phyloP scores from a whole-genome alignment of 1,284 basidiomycete species.

The Mycosarcoma maydis region DNA sequence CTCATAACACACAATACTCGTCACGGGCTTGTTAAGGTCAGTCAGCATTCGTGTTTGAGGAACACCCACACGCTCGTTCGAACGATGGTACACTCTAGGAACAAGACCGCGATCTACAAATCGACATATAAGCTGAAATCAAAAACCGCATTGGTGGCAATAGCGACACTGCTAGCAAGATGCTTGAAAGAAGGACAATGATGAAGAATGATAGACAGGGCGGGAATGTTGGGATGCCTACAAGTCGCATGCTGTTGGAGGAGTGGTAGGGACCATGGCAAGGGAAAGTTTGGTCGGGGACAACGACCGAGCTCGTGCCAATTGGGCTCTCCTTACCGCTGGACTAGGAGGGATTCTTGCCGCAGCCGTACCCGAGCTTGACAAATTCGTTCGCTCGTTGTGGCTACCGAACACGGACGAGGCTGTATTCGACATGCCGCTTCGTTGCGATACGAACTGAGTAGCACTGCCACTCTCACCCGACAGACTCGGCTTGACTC shows the following conservation, averaged over 20 bases:
- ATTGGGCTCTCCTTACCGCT: conserved; percentile 40
- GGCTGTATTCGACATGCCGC: conserved; percentile 1
- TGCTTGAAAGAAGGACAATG: too few relatives aligned
- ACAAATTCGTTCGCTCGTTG: not conserved
- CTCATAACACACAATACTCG: too few relatives aligned
- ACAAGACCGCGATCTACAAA: too few relatives aligned
- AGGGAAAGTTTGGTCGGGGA: conserved; percentile 11
- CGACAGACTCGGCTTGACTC: not conserved
- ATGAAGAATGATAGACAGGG: too few relatives aligned
- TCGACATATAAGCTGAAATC: too few relatives aligned
- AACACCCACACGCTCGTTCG: too few relatives aligned
- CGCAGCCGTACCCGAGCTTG: not conserved
- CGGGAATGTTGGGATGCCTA: too few relatives aligned
- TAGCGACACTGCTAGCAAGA: too few relatives aligned
- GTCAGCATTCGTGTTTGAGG: too few relatives aligned
- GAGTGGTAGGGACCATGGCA: not conserved
- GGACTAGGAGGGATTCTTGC: conserved; percentile 37
- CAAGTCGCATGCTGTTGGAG: not conserved
- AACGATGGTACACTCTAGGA: too few relatives aligned
- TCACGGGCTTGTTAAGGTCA: too few relatives aligned
- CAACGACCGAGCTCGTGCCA: conserved; percentile 34
- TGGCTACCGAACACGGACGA: conserved; percentile 1
- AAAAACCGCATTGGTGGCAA: too few relatives aligned
- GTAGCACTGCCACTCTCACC: not conserved
- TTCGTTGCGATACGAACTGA: not conserved